Evolutionary conservation across 441 rosid genomes (phyloP), one percentile per base, ranked within the genome.

Genomic region (Adansonia grandidieri): DNA sequence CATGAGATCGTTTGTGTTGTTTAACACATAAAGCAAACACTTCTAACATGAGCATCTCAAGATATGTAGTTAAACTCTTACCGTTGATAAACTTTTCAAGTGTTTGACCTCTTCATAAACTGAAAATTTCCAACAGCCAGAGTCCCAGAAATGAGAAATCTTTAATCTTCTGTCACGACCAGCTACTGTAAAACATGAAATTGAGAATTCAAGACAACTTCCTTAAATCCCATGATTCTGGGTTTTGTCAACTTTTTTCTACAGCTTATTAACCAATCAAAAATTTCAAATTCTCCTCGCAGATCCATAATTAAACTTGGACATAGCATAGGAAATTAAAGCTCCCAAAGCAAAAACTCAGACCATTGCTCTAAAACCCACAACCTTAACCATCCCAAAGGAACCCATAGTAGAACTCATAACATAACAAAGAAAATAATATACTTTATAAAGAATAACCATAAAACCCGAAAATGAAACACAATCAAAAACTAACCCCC

Each of bases 101-200:
- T 53, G 19, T 53, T 53, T 51, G 60, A 14, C 20, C 71, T n/a
- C 71, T 66, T n/a, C 32, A 19, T 50, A 50, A 50, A 28, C 61
- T 71, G 61, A 22, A 71, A 7, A 24, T 14, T 51, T 28, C 47
- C 61, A 9, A 44, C 45, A 20, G 56, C 28, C 44, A 45, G 3
- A 69, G 78, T 66, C 79, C 14, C 8, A 72, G 75, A 67, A 60
- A 17, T 17, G 62, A 79, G 9, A 9, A 17, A 60, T 19, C 76
- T 76, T 81, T 53, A 44, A 78, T 57, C 50, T 73, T 68, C 69
- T 37, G 5, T 78, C 24, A 44, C 22, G 54, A 69, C 69, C 74
- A 71, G 77, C 68, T 73, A 79, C 50, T 22, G 77, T 40, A 79
- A 67, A 45, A 48, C 69, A 54, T 61, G 74, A n/a, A 87, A 17